Base-by-base conservation (phyloP, 345 rosid genomes). In the Clausena lansium region DNA sequence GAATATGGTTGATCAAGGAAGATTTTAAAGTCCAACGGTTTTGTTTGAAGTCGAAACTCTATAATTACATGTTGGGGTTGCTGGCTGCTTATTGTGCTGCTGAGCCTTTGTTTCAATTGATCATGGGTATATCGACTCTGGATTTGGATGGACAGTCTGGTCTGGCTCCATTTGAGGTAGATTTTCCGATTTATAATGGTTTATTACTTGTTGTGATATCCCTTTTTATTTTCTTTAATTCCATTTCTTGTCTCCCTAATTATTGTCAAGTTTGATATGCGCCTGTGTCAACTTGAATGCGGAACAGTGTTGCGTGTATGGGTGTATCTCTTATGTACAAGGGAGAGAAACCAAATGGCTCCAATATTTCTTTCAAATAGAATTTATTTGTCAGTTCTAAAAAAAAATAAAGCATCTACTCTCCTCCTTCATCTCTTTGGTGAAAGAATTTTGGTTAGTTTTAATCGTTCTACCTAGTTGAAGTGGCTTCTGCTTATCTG, bases 101-200 rank as follows among this genome's bases (percentile, higher is more conserved):
- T 0, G 97, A 88, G 86, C 98, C 97, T 67, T 82, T 96, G 79
- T 96, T 89, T 88, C 88, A 98, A 77, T 82, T 96, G 94, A 84
- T 89, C 28, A 90, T 96, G 97, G 93, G 98, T 22, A 78, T 96
- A 79, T 96, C 99, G 8, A 66, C 89, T 79, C 77, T 96, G 66
- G 88, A 96, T 83, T 79, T 94, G 77, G 98, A 91, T 83, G 93
- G 92, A 71, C 92, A 81, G 80, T 78, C 69, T 61, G 88, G 94
- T 35, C 87, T 96, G 82, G 93, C 99, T 86, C 95, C 99, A 25
- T 96, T 78, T 76, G 99, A 96, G 99, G 99, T 96, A 76, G 20
- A 79, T 65, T 82, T 19, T 72, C 69, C 22, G 9, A 15, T 14
- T 25, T 76, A 47, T 36, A 14, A 27, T 62, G 6, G 54, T 32